Percentiles rank a stretch among this genome's conserved stretches.
phyloP scores from a whole-genome alignment of 2,329 filamentous ascomycete species.

The Podosphaera xanthii region DNA sequence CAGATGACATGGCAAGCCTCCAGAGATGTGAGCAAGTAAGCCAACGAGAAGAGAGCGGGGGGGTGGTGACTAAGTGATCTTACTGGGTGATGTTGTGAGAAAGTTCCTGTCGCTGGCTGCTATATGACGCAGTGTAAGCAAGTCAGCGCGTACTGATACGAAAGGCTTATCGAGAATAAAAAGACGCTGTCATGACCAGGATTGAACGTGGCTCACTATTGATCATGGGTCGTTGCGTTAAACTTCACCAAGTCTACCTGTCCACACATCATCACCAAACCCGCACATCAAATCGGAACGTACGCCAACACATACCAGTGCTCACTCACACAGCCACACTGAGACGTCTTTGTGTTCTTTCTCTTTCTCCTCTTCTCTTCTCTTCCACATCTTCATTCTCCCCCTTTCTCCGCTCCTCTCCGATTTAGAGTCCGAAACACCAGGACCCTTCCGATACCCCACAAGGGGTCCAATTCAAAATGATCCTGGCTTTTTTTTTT shows the following conservation, averaged over 20 bases:
- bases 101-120: neutral
- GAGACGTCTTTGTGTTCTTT: neutral
- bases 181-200: neutral
- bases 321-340: neutral
- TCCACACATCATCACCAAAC: neutral
- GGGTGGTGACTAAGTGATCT: neutral
- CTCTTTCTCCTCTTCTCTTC: neutral
- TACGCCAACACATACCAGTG: neutral
- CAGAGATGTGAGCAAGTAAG: neutral
- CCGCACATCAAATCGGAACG: neutral
- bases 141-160: neutral
- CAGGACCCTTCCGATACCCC: neutral
- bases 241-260: neutral
- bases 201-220: neutral
- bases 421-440: neutral
- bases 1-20: neutral
- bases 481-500: neutral
- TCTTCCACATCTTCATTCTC: neutral
- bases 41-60: neutral
- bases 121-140: constrained; percentile 1
- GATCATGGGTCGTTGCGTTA: neutral
- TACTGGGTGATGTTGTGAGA: neutral
- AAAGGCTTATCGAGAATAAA: neutral
- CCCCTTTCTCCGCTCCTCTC: neutral
- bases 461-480: neutral